phyloP scores from a whole-genome alignment of 495 filamentous ascomycete genomes.

The Bombardia bombarda region DNA sequence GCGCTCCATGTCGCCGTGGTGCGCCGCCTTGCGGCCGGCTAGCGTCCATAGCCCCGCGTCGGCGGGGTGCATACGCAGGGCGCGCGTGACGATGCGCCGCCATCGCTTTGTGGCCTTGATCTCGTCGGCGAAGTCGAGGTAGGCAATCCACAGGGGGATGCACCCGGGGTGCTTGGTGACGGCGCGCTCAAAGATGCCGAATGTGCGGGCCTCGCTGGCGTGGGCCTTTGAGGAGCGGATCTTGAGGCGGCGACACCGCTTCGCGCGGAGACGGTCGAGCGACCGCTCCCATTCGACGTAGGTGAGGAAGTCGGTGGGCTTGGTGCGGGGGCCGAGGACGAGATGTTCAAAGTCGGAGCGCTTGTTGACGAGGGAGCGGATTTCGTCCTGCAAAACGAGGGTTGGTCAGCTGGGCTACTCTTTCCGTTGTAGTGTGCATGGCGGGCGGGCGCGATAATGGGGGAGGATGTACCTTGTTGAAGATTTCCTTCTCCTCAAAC shows the following conservation, averaged over 20 bases:
- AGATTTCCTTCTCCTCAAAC: constrained; percentile 80
- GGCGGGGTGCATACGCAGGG: constrained; percentile 75
- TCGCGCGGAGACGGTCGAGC: constrained; percentile 70
- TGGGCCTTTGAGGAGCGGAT: constrained; percentile 53
- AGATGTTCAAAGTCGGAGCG: constrained; percentile 91
- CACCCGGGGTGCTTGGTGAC: constrained; percentile 80
- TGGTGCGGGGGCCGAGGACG: constrained; percentile 70
- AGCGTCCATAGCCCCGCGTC: constrained; percentile 82
- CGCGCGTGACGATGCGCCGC: constrained; percentile 63
- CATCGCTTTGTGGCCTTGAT: constrained; percentile 76
- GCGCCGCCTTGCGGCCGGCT: constrained; percentile 70
- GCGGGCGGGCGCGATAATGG: not conserved
- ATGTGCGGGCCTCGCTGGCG: constrained; percentile 71
- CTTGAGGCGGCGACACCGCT: constrained; percentile 70
- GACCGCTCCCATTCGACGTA: constrained; percentile 92
- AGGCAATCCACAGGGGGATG: constrained; percentile 82
- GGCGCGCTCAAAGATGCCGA: constrained; percentile 80
- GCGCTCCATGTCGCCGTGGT: constrained; percentile 73
- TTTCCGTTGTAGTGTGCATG: no score
- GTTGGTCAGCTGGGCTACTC: not conserved
- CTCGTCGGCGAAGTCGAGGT: constrained; percentile 70
- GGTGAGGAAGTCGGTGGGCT: constrained; percentile 68
- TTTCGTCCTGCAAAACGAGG: constrained; percentile 57
- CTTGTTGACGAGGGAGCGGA: constrained; percentile 75
- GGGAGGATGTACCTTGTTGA: constrained; percentile 53